These are phyloP conservation scores for Trichophyton equinum DNA, from an alignment of 2,329 filamentous ascomycete genomes.

Conservation along the genomic window DNA sequence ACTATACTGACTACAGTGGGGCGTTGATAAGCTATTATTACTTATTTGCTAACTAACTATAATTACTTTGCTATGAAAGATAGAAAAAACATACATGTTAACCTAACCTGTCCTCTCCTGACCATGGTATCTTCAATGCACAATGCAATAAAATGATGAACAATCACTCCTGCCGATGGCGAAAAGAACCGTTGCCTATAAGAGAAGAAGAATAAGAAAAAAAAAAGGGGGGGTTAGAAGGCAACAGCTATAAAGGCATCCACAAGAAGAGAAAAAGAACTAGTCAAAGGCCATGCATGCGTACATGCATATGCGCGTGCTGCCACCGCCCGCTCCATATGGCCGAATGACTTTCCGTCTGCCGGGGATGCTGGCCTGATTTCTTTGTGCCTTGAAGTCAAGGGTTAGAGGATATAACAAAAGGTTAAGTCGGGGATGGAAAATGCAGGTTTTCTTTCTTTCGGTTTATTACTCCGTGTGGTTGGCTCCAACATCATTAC, in stretches of 20 bases:
- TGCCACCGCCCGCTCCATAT: background rate
- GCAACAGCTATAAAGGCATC: background rate
- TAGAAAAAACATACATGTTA: background rate
- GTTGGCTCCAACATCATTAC: background rate
- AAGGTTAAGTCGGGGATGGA: background rate
- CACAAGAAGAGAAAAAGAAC: slow-evolving; percentile 1
- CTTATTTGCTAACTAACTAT: background rate
- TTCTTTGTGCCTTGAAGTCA: background rate
- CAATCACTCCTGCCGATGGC: background rate
- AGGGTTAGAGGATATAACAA: background rate
- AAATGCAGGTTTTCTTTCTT: background rate
- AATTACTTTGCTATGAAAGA: background rate
- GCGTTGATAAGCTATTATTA: background rate
- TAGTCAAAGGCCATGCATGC: background rate
- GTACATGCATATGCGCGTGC: too few relatives aligned
- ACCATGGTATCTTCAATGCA: slow-evolving; percentile 2
- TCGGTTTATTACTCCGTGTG: background rate
- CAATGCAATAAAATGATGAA: slow-evolving; percentile 3
- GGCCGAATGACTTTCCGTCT: background rate
- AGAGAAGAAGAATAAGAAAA: background rate
- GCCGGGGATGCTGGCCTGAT: background rate
- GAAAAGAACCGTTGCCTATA: background rate
- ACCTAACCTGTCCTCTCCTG: background rate
- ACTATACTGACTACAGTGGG: background rate
- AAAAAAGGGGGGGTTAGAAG: background rate